Base-by-base conservation (phyloP, 768 basidiomycete species). In the Melanogaster broomeanus region DNA sequence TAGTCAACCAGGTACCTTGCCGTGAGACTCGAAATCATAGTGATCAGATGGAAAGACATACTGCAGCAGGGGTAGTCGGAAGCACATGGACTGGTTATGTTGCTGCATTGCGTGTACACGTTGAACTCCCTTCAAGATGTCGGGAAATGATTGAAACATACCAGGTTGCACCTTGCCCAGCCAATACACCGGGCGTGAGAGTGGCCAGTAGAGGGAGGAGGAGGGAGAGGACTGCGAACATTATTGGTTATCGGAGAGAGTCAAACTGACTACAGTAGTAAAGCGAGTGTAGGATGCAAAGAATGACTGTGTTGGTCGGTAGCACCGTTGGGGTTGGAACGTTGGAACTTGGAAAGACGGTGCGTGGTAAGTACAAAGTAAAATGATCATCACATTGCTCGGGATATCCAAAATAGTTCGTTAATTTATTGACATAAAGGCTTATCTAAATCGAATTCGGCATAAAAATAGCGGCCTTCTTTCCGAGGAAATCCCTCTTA, bases 41-140 rank as follows among this genome's bases (percentile, higher is more conserved):
- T 6, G 24, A 48, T 21, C 38, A n/a, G 34, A 41, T 33, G 27
- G 2, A 3, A 16, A 40, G 25, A 38, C 75, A 59, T 48, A 77
- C 76, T 77, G 65, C 77, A 78, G 56, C 77, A 78, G 21, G 77
- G 77, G 15, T 59, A 67, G 15, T 59, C 60, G 4, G 71, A 64
- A n/a, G 66, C 60, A 49, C 77, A 78, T 1, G 42, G 65, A 25
- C 47, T 64, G 6, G 75, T 75, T 34, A 49, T 42, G 53, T 76
- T 77, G 56, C 77, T 78, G 48, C 21, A 41, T 18, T 30, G 39
- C 21, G 45, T 42, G 39, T 28, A 27, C 50, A 24, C 46, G 40
- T 56, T 12, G 37, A 39, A 15, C n/a, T 22, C 30, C 11, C n/a
- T 33, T 13, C 18, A 27, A 15, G 6, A 27, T 43, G 31, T 9